Conservation (phyloP, 768 basidiomycete species). For the Calocera viscosa region DNA sequence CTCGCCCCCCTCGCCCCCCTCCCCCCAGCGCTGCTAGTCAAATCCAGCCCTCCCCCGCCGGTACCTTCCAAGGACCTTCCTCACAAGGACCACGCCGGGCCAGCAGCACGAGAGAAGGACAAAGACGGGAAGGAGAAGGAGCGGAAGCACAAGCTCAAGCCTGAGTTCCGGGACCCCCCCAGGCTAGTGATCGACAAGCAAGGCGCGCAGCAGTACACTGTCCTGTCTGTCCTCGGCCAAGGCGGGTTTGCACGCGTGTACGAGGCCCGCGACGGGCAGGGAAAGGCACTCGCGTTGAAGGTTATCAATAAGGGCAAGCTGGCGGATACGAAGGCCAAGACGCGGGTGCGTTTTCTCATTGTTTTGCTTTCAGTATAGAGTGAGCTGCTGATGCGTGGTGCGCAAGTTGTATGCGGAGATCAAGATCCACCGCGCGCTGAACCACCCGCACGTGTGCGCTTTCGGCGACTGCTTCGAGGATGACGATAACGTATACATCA, state of each 20-base stretch:
- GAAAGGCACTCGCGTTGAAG: conserved; percentile 69
- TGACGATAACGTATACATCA: conserved; percentile 91
- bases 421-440: conserved; percentile 84
- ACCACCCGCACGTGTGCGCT: conserved; percentile 83
- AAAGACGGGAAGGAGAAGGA: neutral
- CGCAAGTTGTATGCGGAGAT: conserved; percentile 92
- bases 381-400: neutral
- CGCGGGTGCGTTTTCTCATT: conserved; percentile 50
- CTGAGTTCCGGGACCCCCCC: neutral
- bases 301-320: conserved; percentile 87
- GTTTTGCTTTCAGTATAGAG: neutral
- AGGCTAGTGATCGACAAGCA: neutral
- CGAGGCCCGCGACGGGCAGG: conserved; percentile 66
- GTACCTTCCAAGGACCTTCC: neutral
- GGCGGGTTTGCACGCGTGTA: conserved; percentile 97
- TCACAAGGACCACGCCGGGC: neutral
- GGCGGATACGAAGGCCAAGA: conserved; percentile 92
- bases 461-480: conserved; percentile 96
- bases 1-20: neutral
- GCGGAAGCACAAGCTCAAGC: neutral
- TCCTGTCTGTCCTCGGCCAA: conserved; percentile 22
- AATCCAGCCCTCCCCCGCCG: neutral
- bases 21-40: neutral
- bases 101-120: neutral
- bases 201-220: neutral